phyloP scores from a whole-genome alignment of 495 filamentous ascomycete species.

The Podospora fimiseda region DNA sequence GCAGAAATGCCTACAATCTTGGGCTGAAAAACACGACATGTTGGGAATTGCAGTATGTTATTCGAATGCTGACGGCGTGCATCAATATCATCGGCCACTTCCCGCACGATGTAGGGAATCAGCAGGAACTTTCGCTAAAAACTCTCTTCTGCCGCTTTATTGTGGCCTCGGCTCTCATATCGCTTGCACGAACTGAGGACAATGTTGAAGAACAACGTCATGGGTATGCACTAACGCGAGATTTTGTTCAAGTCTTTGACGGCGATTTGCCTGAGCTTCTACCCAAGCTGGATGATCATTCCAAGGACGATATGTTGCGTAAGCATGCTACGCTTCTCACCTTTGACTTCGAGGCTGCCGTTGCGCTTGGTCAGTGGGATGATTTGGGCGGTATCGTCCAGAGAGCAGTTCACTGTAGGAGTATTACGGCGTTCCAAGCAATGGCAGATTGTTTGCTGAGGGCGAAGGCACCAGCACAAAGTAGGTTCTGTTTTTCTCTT shows the following conservation, averaged over 20 bases:
- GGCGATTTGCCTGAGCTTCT: constrained; percentile 30
- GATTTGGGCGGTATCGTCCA: constrained; percentile 55
- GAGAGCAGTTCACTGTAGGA: constrained; percentile 36
- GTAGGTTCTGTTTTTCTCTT: constrained; percentile 15
- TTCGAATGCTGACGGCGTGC: constrained; percentile 55
- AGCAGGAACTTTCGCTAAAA: constrained; percentile 49
- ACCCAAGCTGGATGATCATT: constrained; percentile 36
- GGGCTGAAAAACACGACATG: constrained; percentile 52
- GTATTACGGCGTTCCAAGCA: constrained; percentile 35
- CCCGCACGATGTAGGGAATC: constrained; percentile 41
- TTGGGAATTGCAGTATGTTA: constrained; percentile 46
- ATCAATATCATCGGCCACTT: constrained; percentile 56
- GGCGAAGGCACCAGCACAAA: constrained; percentile 45
- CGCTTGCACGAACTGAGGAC: constrained; percentile 60
- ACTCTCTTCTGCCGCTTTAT: constrained; percentile 65
- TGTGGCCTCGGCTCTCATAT: constrained; percentile 49
- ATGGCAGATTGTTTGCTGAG: constrained; percentile 59
- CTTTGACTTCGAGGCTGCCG: constrained; percentile 71
- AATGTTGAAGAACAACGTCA: constrained; percentile 51
- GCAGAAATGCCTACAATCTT: constrained; percentile 69
- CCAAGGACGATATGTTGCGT: constrained; percentile 45
- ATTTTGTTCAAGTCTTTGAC: constrained; percentile 52
- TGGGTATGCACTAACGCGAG: constrained; percentile 53
- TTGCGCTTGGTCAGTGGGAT: constrained; percentile 61
- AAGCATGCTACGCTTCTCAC: constrained; percentile 60